Conservation (phyloP, 225 moss, liverwort and hornwort genomes). For the Straminergon stramineum region DNA sequence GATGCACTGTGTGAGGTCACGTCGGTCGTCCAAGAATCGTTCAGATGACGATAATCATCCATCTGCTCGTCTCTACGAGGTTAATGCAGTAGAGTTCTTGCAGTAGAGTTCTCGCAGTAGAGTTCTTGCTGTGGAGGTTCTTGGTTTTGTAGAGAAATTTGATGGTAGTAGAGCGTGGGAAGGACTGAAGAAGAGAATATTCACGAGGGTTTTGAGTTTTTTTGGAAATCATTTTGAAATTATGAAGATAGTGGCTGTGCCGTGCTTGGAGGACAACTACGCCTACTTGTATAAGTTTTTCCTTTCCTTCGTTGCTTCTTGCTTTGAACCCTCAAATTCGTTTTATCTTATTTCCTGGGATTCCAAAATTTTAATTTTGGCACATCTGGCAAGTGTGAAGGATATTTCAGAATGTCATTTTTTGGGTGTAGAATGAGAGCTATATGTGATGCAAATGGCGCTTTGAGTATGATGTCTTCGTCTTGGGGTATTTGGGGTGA, state of each 20-base stretch:
- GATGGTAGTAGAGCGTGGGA: background rate
- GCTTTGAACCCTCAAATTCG: background rate
- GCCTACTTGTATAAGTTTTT: constrained; percentile 21
- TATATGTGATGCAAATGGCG: background rate
- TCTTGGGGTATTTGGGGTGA: background rate
- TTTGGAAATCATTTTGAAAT: background rate
- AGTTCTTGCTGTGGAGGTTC: background rate
- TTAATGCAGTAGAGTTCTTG: background rate
- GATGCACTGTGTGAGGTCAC: background rate
- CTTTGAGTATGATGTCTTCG: background rate
- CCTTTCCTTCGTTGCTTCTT: background rate
- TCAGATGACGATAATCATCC: background rate
- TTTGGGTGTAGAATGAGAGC: background rate
- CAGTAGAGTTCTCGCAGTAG: background rate
- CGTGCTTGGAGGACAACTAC: constrained; percentile 38
- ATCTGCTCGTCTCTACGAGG: background rate
- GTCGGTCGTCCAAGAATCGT: background rate
- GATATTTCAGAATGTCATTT: background rate
- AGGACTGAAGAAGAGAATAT: background rate
- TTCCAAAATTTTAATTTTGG: background rate
- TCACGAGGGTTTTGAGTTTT: background rate
- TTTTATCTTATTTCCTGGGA: background rate
- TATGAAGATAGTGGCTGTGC: constrained; percentile 8
- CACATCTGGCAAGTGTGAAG: background rate
- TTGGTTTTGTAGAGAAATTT: background rate